These are phyloP conservation scores for Panellus pusillus DNA, from an alignment of 768 basidiomycete genomes.

Conservation along the genomic window DNA sequence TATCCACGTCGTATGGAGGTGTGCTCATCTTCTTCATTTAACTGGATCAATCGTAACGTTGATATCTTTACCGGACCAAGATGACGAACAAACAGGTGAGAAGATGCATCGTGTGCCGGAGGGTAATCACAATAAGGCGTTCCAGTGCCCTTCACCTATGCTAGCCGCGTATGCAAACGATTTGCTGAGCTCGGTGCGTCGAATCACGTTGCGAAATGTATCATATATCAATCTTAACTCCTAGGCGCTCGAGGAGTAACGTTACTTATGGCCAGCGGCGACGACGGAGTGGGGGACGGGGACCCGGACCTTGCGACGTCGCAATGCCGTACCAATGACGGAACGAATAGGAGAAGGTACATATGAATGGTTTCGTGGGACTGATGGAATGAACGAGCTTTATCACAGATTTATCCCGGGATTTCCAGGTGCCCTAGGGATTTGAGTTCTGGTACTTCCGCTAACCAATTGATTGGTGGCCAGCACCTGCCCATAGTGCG, in stretches of 20 bases:
- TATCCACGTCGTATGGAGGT: conserved; percentile 67
- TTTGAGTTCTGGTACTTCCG: background rate
- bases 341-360: conserved; percentile 23
- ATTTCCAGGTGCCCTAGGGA: conserved; percentile 53
- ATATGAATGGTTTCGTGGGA: conserved; percentile 21
- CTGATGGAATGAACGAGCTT: background rate
- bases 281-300: conserved; percentile 68
- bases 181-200: conserved; percentile 66
- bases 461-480: background rate
- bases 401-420: conserved; percentile 44
- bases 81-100: conserved; percentile 68
- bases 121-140: no score
- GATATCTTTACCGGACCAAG: conserved; percentile 74
- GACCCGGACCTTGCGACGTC: conserved; percentile 52
- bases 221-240: background rate
- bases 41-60: no score
- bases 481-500: conserved; percentile 51
- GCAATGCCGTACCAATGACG: conserved; percentile 59
- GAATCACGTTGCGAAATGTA: background rate
- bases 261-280: conserved; percentile 65
- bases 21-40: no score
- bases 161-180: conserved; percentile 54
- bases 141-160: conserved; percentile 57
- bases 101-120: conserved; percentile 1
- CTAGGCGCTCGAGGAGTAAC: conserved; percentile 66